Evolutionary conservation across 306 rosid genomes (phyloP), one percentile per base, ranked within the genome.

Genomic region (Castanea crenata): DNA sequence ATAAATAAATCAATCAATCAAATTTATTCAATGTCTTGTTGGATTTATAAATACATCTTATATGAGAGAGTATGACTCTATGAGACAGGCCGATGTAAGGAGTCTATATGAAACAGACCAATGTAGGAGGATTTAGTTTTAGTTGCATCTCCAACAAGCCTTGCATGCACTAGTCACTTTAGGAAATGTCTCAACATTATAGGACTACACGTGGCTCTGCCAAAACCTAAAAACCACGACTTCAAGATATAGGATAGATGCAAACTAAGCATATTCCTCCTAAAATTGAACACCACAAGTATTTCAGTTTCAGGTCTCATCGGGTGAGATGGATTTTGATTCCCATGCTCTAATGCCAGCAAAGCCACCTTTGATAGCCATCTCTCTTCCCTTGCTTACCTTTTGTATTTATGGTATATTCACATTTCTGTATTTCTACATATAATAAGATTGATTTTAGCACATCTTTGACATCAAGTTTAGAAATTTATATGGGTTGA

Each of bases 181-280:
- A 16, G 65, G 72, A 18, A 82, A 65, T 86, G 83, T 89, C 83
- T 74, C 78, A 18, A 62, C 80, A 44, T 71, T 77, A 56, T 68
- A 76, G 69, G 69, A 71, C 83, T 79, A 51, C 80, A 82, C 84
- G 90, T 82, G 88, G 27, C 13, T 74, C 34, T 74, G 82, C 52
- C 31, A 78, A 78, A 75, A 51, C 79, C 69, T 70, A 54, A 74
- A 71, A 71, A 77, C 76, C 59, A 71, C 46, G 63, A 62, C 73
- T 49, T 12, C 54, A 19, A 58, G 15, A 21, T 18, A 46, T 34
- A 15, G 69, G 14, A 32, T 13, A 49, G 8, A 58, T 56, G 71
- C 75, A 23, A 64, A 44, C 21, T 31, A 44, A 44, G 70, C 38
- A 80, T 51, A 61, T 75, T 79, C 74, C 81, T 76, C 78, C 80